Conservation (phyloP, 192 early-diverging fungal species). For the Coemansia sp. region DNA sequence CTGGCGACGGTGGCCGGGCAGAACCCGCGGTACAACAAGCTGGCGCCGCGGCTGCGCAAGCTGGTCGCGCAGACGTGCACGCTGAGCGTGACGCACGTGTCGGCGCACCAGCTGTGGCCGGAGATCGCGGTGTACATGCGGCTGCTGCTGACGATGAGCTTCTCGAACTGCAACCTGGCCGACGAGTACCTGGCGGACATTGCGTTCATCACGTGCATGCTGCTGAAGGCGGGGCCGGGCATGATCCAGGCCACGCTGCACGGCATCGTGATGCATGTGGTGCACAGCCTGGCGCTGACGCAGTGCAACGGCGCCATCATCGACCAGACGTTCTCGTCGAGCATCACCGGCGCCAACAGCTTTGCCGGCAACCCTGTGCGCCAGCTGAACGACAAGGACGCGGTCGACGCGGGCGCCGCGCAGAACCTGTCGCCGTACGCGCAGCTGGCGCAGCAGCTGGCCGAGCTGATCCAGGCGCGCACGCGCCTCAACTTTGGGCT, state of each 20-base stretch:
- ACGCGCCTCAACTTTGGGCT: conserved; percentile 51
- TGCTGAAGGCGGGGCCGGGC: conserved; percentile 81
- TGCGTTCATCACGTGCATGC: conserved; percentile 76
- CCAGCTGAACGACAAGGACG: conserved; percentile 34
- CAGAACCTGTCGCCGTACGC: conserved; percentile 58
- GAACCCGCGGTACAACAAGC: conserved; percentile 72
- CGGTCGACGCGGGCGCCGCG: conserved; percentile 25
- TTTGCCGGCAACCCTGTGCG: conserved; percentile 56
- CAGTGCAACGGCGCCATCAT: conserved; percentile 81
- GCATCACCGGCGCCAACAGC: conserved; percentile 61
- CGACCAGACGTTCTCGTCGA: conserved; percentile 73
- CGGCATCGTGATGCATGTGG: conserved; percentile 88
- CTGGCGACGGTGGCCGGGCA: conserved; percentile 75
- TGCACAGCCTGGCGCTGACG: conserved; percentile 76
- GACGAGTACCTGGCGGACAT: conserved; percentile 80
- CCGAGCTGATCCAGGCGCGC: conserved; percentile 44
- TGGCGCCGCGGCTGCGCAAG: conserved; percentile 76
- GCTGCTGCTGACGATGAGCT: conserved; percentile 84
- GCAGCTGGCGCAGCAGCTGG: conserved; percentile 55
- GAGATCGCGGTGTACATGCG: conserved; percentile 88
- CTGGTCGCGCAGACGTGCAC: conserved; percentile 77
- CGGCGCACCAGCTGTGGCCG: conserved; percentile 83
- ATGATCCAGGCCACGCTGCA: conserved; percentile 85
- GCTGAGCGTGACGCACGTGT: conserved; percentile 64
- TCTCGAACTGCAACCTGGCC: conserved; percentile 74